A percentile compares a stretch with the other conserved stretches of the same genome.
Evolutionary conservation across 2,329 filamentous ascomycete genomes (phyloP).

Genomic region (Aspergillus niger): DNA sequence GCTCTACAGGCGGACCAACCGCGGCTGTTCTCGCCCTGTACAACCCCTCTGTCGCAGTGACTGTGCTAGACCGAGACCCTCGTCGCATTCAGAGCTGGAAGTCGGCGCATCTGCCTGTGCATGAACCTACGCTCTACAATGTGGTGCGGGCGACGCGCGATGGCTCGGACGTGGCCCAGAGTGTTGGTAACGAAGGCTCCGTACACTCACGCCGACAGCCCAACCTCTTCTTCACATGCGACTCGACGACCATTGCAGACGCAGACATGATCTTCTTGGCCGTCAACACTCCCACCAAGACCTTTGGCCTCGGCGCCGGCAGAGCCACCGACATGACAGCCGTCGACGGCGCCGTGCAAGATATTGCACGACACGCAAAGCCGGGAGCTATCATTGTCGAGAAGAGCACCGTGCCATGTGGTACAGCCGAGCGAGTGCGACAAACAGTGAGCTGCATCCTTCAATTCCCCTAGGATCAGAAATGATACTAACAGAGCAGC

Average conservation of each 20-base stretch:
- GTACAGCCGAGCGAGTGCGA: constrained; percentile 69
- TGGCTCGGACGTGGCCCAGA: constrained; percentile 25
- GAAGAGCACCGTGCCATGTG: constrained; percentile 78
- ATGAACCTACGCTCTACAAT: constrained; percentile 70
- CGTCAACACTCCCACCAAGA: constrained; percentile 80
- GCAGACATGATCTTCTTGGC: constrained; percentile 75
- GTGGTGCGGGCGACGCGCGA: constrained; percentile 59
- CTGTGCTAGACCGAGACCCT: constrained; percentile 71
- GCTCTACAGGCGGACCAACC: constrained; percentile 66
- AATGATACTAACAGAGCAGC: constrained; percentile 9
- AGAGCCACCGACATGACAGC: constrained; percentile 72
- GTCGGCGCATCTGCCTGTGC: constrained; percentile 71
- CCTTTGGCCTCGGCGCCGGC: constrained; percentile 67
- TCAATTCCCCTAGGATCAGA: neutral
- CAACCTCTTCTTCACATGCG: constrained; percentile 74
- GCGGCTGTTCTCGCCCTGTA: constrained; percentile 73
- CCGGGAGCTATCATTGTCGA: constrained; percentile 74
- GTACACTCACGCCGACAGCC: constrained; percentile 52
- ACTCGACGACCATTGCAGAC: constrained; percentile 63
- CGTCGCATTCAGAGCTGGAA: constrained; percentile 72
- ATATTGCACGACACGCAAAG: constrained; percentile 67
- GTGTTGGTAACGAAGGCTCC: constrained; percentile 17
- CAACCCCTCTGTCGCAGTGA: constrained; percentile 70
- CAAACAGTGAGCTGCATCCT: constrained; percentile 58
- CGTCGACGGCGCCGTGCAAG: constrained; percentile 68